Conservation (phyloP, 1,139 yeast genomes). For the Barnettozyma hawaiiensis region DNA sequence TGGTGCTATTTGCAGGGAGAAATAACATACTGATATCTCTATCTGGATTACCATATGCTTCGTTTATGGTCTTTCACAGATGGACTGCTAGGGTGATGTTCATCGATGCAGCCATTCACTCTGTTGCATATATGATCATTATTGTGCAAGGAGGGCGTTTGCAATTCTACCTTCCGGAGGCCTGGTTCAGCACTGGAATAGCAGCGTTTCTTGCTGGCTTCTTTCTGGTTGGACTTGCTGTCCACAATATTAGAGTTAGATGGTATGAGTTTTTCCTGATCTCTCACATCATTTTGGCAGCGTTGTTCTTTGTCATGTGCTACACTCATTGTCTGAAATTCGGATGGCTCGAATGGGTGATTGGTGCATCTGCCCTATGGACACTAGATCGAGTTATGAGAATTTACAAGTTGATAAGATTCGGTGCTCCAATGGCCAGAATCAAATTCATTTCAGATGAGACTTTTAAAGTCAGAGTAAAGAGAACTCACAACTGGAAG, state of each 20-base stretch:
- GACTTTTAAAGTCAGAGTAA: slow-evolving; percentile 33
- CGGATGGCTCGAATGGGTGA: slow-evolving; percentile 31
- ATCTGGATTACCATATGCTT: slow-evolving; percentile 58
- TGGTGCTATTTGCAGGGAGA: slow-evolving; percentile 57
- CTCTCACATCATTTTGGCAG: slow-evolving; percentile 52
- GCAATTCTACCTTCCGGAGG: neutral
- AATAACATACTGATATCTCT: slow-evolving; percentile 59
- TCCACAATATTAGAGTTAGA: slow-evolving; percentile 42
- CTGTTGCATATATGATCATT: slow-evolving; percentile 28
- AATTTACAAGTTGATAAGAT: slow-evolving; percentile 23
- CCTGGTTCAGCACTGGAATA: slow-evolving; percentile 43
- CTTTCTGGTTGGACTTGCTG: slow-evolving; percentile 40
- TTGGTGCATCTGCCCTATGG: slow-evolving; percentile 28
- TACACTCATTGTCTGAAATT: slow-evolving; percentile 47
- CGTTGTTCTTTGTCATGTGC: slow-evolving; percentile 46
- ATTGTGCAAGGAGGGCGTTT: slow-evolving; percentile 30
- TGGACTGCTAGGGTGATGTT: slow-evolving; percentile 52
- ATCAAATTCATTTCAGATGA: slow-evolving; percentile 46
- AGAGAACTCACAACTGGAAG: slow-evolving; percentile 30
- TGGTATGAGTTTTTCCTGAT: slow-evolving; percentile 57
- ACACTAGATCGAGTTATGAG: slow-evolving; percentile 30
- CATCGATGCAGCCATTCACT: slow-evolving; percentile 37
- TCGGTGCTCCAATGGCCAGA: slow-evolving; percentile 35
- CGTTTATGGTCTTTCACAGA: slow-evolving; percentile 61
- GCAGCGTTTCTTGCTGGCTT: slow-evolving; percentile 38